Base-by-base conservation (phyloP, 495 filamentous ascomycete species). In the Xylaria acuta region DNA sequence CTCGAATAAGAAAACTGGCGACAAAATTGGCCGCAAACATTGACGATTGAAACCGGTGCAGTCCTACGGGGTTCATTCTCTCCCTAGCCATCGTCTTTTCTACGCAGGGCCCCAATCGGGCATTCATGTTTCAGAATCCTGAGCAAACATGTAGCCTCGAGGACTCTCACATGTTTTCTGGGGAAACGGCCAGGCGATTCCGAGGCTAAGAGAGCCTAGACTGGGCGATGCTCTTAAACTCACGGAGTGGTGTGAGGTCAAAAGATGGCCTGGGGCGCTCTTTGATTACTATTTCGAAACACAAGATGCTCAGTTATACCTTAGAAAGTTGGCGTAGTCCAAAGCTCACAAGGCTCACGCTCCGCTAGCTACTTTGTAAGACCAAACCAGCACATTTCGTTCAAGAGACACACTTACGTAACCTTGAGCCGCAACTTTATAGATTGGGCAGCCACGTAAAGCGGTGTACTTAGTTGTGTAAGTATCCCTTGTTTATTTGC, bases 91-190 rank as follows among this genome's bases (percentile, higher is more conserved):
- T 51, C 34, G 43, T 8, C 43, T 64, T 45, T 54, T 64, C 9
- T 20, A 41, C 32, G 22, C 51, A 22, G 56, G 22, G 69, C 30
- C 7, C 22, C 5, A 45, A n/a, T 45, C 59, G 69, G 69, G 47
- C 36, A 58, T 25, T 34, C n/a, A 22, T 30, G 69, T 71, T 71
- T 71, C 69, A 56, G 53, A 64, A 22, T 56, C 34, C 25, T 25
- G 34, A 30, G 59, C 45, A 64, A 64, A 71, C 56, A 54, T 36
- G 40, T 53, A 36, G 47, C 59, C 36, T 34, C 36, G 25, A 45
- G 56, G 25, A 25, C 20, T 40, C 25, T 64, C 68, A 56, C 51
- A 56, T 47, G 25, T 18, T 30, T 69, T 45, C 56, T 63, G 34
- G 58, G 41, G 41, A 38, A 64, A 20, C 34, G 25, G 49, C 34